Percentiles rank a stretch among this genome's conserved stretches.
Evolutionary conservation across 805 yeast genomes (phyloP).

Genomic region (Monosporozyma unispora): DNA sequence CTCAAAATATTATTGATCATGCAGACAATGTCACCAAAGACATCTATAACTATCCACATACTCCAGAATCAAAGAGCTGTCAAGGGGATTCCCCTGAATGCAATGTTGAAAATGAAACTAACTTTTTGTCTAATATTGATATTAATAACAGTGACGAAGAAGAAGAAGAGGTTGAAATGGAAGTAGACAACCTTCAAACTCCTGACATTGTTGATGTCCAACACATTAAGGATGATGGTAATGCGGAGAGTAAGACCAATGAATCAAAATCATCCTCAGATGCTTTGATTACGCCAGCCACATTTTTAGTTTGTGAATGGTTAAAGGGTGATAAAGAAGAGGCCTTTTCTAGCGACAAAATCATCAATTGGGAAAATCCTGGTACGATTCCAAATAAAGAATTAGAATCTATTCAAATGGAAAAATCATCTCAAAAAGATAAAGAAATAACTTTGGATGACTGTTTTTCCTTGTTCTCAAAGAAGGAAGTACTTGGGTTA

Average conservation of each 20-base stretch:
- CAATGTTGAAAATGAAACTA: background rate
- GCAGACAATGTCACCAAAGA: slow-evolving; percentile 15
- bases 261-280: background rate
- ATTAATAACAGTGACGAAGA: background rate
- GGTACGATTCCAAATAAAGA: slow-evolving; percentile 44
- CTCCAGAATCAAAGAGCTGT: background rate
- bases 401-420: slow-evolving; percentile 38
- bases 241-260: background rate
- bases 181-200: background rate
- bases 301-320: slow-evolving; percentile 63
- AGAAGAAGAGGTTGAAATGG: background rate
- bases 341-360: slow-evolving; percentile 46
- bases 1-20: slow-evolving; percentile 12
- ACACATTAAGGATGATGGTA: background rate
- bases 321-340: slow-evolving; percentile 36
- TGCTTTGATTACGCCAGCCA: slow-evolving; percentile 9
- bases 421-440: slow-evolving; percentile 24
- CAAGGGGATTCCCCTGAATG: background rate
- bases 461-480: slow-evolving; percentile 66
- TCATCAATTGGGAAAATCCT: slow-evolving; percentile 49
- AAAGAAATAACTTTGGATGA: slow-evolving; percentile 53
- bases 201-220: background rate
- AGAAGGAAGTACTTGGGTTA: slow-evolving; percentile 76
- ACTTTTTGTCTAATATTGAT: background rate
- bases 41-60: slow-evolving; percentile 18